Base-by-base conservation (phyloP, 139 green algal genomes). In the Trebouxia sp. region DNA sequence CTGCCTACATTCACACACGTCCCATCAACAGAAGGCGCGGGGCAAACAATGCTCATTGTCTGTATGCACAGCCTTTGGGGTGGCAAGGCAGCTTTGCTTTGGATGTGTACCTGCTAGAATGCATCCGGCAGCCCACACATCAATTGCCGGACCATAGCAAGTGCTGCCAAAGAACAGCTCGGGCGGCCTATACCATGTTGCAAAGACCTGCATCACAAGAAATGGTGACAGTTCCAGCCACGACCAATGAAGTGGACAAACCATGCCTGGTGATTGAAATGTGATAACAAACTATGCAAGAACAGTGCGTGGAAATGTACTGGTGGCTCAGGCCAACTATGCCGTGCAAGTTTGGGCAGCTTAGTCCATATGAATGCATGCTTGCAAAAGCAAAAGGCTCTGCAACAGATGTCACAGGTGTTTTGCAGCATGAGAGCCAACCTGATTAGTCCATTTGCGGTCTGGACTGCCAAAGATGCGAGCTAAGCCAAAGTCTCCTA, bases 121-220 rank as follows among this genome's bases (percentile, higher is more conserved):
- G 84, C 95, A 98, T 17, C 95, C 95, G 15, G 90, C 88, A 10
- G 91, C 94, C 95, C 95, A 98, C 9, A 98, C 82, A 84, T 98
- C 95, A 20, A 97, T 85, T 1, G 51, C 72, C n/a, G 92, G 82
- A 15, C 89, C 88, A 80, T 98, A 98, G 79, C 82, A 86, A 15
- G 75, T 87, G 28, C 84, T 88, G 37, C 94, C 94, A 77, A 94
- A 96, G 20, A 98, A 87, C 65, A 98, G 89, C 90, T 98, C 95
- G 14, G 94, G 94, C 0, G 95, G 48, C 10, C 95, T 85, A 83
- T 98, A 98, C 94, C 94, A 98, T 3, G 88, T 83, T 0, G 94
- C 93, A 92, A 98, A 98, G 55, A 98, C 94, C 91, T 97, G 89
- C 38, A 80, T 10, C 45, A 11, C 32, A 75, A 10, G 28, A 41